Base-by-base conservation (phyloP, 192 early-diverging fungal species). In the Coemansia interrupta region DNA sequence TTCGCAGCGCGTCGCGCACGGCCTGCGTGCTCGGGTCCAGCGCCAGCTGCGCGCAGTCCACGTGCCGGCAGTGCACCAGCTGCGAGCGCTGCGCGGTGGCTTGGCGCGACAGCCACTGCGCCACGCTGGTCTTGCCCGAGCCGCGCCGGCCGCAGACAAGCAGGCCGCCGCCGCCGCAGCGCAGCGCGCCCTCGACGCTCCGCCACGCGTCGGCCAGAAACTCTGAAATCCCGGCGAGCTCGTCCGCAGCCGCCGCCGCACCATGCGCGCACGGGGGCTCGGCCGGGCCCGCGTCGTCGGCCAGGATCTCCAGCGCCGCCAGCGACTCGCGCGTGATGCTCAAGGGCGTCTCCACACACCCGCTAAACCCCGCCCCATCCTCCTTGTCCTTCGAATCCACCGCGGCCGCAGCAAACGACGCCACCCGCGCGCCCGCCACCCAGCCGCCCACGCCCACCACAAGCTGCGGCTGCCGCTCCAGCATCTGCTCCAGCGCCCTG, bases 111-210 rank as follows among this genome's bases (percentile, higher is more conserved):
- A 91, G 49, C 10, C 80, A 67, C n/a, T 80, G 67, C 14, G 79
- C 78, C 15, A 90, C 75, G 38, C 81, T 83, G 14, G 88, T 84
- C 49, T 91, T 91, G n/a, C 89, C 89, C 4, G 87, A 82, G 29
- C 89, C 89, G 60, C 85, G 88, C 9, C 85, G 71, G 10, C 89
- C 89, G 44, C 85, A 84, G 11, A 90, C 42, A 19, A 91, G 64
- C 19, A 89, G 63, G n/a, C 89, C 87, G 4, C 81, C 84, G 40
- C 79, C 81, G 40, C 61, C 61, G 2, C 58, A 47, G 26, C 56
- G 54, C 63, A 77, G 24, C 0, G 68, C 60, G 23, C 64, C 51
- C 14, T 66, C 63, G 22, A 77, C 54, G 46, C 53, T 40, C 41
- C 53, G 56, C 73, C 73, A 77, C 9, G 73, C 64, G 11, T 42